Evolutionary conservation across 1,284 basidiomycete genomes (phyloP).

Genomic region (Heterobasidion parviporum): DNA sequence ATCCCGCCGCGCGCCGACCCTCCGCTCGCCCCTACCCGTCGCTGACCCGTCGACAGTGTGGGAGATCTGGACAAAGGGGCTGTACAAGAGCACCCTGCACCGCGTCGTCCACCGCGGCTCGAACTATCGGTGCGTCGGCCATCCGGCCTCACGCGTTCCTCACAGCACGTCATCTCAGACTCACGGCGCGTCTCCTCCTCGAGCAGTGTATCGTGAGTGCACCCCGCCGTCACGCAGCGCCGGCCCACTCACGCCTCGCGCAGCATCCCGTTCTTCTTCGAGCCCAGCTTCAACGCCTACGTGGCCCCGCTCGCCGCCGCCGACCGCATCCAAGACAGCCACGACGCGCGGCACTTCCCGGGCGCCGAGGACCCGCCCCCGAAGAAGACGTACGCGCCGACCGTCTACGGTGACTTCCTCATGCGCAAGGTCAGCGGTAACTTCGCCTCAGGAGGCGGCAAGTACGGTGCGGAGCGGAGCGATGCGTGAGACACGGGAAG

Average conservation of each 20-base stretch:
- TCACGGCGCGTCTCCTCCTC: too few relatives aligned
- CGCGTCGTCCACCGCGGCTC: slow-evolving; percentile 65
- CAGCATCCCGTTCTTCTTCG: slow-evolving; percentile 81
- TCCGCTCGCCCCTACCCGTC: not conserved
- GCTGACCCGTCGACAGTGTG: slow-evolving; percentile 43
- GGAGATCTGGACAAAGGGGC: slow-evolving; percentile 78
- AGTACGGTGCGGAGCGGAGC: slow-evolving; percentile 21
- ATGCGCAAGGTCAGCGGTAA: slow-evolving; percentile 64
- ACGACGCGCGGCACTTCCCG: slow-evolving; percentile 8
- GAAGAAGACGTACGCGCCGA: slow-evolving; percentile 31
- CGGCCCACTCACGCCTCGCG: not conserved
- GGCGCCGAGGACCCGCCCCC: slow-evolving; percentile 7
- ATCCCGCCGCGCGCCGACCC: not conserved
- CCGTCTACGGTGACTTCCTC: slow-evolving; percentile 72
- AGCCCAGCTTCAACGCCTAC: slow-evolving; percentile 68
- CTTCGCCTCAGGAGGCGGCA: slow-evolving; percentile 43
- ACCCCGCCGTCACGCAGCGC: too few relatives aligned
- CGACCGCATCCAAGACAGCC: slow-evolving; percentile 32
- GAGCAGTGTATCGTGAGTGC: not conserved
- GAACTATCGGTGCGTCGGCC: slow-evolving; percentile 55
- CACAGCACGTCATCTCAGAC: not conserved
- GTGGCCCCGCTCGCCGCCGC: slow-evolving; percentile 54
- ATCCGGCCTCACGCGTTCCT: not conserved
- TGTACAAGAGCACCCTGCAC: slow-evolving; percentile 74
- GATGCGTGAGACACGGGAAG: too few relatives aligned